phyloP scores from a whole-genome alignment of 306 rosid species.

The Canavalia ensiformis region DNA sequence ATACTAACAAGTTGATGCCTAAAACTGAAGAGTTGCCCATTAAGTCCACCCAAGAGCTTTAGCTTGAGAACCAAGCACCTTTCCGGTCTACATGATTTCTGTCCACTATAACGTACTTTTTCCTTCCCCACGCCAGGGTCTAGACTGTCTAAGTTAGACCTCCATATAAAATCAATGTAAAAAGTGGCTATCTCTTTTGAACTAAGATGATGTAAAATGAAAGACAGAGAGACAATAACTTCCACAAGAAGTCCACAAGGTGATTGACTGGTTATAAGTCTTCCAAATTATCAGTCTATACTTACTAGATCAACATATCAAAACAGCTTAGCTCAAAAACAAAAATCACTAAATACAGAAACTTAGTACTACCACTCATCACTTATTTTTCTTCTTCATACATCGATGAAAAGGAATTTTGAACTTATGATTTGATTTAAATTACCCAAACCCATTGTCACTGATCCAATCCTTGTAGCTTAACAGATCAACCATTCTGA shows the following conservation, averaged over 20 bases:
- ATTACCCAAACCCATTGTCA: too few species aligned
- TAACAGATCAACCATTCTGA: background rate
- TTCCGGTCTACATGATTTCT: background rate
- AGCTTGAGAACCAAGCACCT: background rate
- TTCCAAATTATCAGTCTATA: constrained; percentile 8
- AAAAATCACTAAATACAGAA: background rate
- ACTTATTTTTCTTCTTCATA: too few species aligned
- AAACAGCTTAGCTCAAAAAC: background rate
- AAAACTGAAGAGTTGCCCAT: background rate
- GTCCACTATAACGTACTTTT: background rate
- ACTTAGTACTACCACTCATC: background rate
- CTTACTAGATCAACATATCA: background rate
- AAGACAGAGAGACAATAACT: background rate
- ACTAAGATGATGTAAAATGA: constrained; percentile 5
- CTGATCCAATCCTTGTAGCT: too few species aligned
- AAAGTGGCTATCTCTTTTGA: background rate
- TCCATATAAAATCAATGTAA: background rate
- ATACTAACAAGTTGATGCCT: constrained; percentile 19
- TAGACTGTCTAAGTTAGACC: background rate
- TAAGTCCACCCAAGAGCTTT: background rate
- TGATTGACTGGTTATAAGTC: background rate
- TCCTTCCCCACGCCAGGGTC: background rate
- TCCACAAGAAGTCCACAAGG: background rate
- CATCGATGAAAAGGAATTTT: background rate
- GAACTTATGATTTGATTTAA: too few species aligned